A percentile compares a stretch with the other conserved stretches of the same genome.
Conservation (phyloP, 2,329 filamentous ascomycete genomes). For the Trichophyton verrucosum region DNA sequence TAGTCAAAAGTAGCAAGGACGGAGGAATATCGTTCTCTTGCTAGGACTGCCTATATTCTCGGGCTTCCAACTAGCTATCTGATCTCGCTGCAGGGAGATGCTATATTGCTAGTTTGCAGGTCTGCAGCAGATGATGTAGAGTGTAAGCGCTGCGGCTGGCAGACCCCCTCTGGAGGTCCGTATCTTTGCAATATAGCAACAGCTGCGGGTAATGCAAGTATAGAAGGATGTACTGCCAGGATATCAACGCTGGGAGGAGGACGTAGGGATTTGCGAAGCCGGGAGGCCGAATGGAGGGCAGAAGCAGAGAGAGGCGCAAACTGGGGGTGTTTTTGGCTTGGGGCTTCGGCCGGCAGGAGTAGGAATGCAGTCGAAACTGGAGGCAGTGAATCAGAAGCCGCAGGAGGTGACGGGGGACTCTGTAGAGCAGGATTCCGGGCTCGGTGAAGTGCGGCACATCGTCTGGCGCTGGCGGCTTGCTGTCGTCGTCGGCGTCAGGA, state of each 20-base stretch:
- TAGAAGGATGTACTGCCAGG: background rate
- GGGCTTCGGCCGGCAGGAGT: background rate
- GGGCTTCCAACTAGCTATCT: background rate
- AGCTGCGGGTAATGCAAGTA: background rate
- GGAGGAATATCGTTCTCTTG: background rate
- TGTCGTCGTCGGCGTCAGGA: background rate
- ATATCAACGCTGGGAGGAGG: background rate
- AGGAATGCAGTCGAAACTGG: background rate
- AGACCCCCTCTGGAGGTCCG: background rate
- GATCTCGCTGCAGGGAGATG: background rate
- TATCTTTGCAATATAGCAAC: background rate
- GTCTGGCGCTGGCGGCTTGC: background rate
- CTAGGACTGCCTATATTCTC: background rate
- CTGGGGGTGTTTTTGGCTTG: background rate
- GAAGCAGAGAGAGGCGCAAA: background rate
- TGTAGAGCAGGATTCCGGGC: background rate
- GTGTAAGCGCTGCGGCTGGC: background rate
- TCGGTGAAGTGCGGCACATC: background rate
- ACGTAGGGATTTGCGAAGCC: background rate
- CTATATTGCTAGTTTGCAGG: background rate
- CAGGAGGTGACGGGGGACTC: background rate
- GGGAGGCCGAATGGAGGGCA: background rate
- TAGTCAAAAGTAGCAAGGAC: background rate
- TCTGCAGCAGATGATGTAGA: background rate
- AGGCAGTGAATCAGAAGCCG: background rate